Evolutionary conservation across 176 grass and related monocot genomes (phyloP).

Genomic region (Elymus sibiricus): DNA sequence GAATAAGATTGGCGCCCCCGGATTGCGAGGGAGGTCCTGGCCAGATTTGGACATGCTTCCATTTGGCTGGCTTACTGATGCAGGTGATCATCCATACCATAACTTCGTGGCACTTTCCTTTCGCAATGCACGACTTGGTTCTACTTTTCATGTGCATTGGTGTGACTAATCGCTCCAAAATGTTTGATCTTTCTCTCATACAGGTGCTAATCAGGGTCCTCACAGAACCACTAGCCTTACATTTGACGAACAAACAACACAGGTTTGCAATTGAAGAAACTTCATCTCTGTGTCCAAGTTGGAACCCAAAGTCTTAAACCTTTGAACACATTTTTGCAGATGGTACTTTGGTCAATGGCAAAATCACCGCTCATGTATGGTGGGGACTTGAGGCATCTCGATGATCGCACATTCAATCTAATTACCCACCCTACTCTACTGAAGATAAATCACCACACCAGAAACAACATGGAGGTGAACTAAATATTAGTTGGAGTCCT

Average conservation of each 20-base stretch:
- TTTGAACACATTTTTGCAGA: conserved; percentile 37
- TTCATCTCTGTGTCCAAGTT: conserved; percentile 6
- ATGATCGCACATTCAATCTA: conserved; percentile 47
- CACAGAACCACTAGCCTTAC: conserved; percentile 63
- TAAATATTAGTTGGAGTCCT: neutral
- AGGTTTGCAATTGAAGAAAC: conserved; percentile 37
- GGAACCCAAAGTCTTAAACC: neutral
- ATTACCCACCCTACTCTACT: conserved; percentile 79
- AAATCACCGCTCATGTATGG: conserved; percentile 90
- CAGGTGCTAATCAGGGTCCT: conserved; percentile 61
- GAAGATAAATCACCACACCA: conserved; percentile 75
- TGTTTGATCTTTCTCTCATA: neutral
- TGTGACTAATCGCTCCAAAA: neutral
- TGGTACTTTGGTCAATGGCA: conserved; percentile 88
- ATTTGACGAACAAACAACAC: conserved; percentile 81
- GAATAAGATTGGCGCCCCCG: conserved; percentile 64
- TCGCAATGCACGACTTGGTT: neutral
- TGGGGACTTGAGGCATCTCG: conserved; percentile 83
- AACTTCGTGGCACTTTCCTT: neutral
- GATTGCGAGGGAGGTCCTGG: conserved; percentile 79
- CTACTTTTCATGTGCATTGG: neutral
- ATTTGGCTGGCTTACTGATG: conserved; percentile 83
- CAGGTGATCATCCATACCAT: conserved; percentile 39
- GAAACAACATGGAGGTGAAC: conserved; percentile 77
- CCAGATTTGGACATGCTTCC: conserved; percentile 95